These are phyloP conservation scores for Nelumbo lutea DNA, from an alignment of 164 flowering plant species.

Conservation along the genomic window DNA sequence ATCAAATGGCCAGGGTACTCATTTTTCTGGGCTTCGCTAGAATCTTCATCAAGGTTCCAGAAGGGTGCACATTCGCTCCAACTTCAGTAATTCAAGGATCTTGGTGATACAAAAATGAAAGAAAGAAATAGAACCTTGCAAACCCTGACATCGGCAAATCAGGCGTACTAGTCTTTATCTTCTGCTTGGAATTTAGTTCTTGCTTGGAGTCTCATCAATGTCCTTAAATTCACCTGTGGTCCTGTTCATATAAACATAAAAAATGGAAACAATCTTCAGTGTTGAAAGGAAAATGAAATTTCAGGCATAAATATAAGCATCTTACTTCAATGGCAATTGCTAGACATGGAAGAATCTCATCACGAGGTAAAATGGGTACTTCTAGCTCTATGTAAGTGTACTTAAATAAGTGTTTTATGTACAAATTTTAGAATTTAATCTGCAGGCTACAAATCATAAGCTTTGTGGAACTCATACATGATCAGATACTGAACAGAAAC, in stretches of 20 bases:
- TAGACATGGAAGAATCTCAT: background rate
- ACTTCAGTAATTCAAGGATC: no score
- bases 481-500: background rate
- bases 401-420: background rate
- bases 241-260: constrained; percentile 4
- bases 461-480: background rate
- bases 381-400: background rate
- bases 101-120: no score
- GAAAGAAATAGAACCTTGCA: no score
- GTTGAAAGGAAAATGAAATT: background rate
- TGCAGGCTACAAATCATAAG: background rate
- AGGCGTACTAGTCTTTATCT: no score
- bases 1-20: no score
- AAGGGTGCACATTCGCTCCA: no score
- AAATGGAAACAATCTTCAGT: background rate
- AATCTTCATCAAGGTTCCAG: no score
- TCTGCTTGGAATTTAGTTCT: no score
- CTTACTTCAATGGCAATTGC: background rate
- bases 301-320: background rate
- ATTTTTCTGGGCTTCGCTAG: no score
- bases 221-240: constrained; percentile 16
- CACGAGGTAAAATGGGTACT: no score
- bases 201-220: background rate
- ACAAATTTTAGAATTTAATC: background rate
- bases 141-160: no score